phyloP scores from a whole-genome alignment of 2,329 filamentous ascomycete genomes.

The Orbilia ellipsospora region DNA sequence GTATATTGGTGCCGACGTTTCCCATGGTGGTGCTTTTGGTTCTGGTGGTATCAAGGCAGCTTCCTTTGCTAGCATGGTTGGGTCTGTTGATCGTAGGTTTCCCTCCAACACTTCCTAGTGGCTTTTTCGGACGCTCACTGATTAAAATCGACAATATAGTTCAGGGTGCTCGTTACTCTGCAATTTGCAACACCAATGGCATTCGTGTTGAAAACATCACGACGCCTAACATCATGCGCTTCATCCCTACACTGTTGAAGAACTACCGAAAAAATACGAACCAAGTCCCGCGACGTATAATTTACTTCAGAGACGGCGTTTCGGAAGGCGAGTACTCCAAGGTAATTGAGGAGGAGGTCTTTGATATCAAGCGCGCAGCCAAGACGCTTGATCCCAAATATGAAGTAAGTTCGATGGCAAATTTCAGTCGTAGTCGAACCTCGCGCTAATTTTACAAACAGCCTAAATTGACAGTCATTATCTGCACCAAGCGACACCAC shows the following conservation, averaged over 20 bases:
- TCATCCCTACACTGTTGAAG: conserved; percentile 73
- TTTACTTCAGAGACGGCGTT: conserved; percentile 94
- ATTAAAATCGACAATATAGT: conserved; percentile 73
- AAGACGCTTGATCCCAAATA: conserved; percentile 45
- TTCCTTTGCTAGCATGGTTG: conserved; percentile 82
- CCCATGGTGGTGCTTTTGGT: conserved; percentile 74
- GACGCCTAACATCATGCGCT: conserved; percentile 71
- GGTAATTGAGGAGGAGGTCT: conserved; percentile 82
- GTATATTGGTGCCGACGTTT: conserved; percentile 91
- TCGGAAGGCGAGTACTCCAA: conserved; percentile 85
- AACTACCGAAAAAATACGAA: conserved; percentile 70
- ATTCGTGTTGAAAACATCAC: conserved; percentile 82
- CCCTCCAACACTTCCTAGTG: no score
- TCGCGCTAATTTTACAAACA: conserved; percentile 48
- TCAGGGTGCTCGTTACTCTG: conserved; percentile 78
- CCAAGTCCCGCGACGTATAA: conserved; percentile 75
- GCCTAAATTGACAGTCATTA: conserved; percentile 82
- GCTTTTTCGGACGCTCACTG: background rate
- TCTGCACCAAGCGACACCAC: conserved; percentile 94
- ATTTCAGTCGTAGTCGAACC: background rate
- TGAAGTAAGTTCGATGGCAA: conserved; percentile 41
- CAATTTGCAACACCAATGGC: conserved; percentile 84
- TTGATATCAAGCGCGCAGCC: conserved; percentile 71
- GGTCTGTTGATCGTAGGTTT: conserved; percentile 58
- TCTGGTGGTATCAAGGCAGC: conserved; percentile 69